These are phyloP conservation scores for Exophiala phaeomuriformis DNA, from an alignment of 2,329 filamentous ascomycete species.

Conservation along the genomic window DNA sequence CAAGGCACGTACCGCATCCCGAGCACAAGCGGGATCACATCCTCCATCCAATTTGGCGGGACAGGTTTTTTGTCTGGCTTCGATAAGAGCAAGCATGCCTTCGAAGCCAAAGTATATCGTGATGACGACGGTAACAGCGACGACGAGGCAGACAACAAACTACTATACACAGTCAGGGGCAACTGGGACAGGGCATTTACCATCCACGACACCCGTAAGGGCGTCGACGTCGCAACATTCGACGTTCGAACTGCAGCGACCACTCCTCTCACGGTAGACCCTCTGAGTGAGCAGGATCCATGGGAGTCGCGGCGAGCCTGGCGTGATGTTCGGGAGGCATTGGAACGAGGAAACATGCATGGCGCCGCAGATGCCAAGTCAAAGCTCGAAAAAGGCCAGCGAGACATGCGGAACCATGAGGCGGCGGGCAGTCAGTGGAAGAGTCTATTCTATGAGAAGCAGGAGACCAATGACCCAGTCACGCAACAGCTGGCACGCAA, in stretches of 20 bases:
- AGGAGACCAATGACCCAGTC: conserved; percentile 1
- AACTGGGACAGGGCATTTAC: conserved; percentile 56
- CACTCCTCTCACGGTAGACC: conserved; percentile 63
- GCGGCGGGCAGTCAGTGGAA: conserved; percentile 71
- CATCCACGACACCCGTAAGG: conserved; percentile 60
- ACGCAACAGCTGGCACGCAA: conserved; percentile 3
- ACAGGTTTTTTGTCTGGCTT: conserved; percentile 15
- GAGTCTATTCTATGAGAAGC: conserved; percentile 63
- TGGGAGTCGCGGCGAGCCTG: conserved; percentile 84
- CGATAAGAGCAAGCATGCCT: conserved; percentile 16
- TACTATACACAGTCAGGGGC: conserved; percentile 22
- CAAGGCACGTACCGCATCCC: conserved; percentile 21
- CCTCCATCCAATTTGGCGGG: conserved; percentile 21
- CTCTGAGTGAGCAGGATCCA: conserved; percentile 71
- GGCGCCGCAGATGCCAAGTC: conserved; percentile 69
- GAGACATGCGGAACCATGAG: conserved; percentile 67
- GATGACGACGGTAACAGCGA: conserved; percentile 9
- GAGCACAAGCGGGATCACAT: conserved; percentile 23
- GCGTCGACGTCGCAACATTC: conserved; percentile 50
- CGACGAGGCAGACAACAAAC: conserved; percentile 5
- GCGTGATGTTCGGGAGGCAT: conserved; percentile 74
- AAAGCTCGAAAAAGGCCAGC: conserved; percentile 84
- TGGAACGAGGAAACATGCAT: conserved; percentile 78
- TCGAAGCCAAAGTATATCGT: conserved; percentile 21
- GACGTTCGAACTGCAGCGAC: conserved; percentile 52